phyloP scores from a whole-genome alignment of 352 stramenopile species.

The Pythium utonaiense region DNA sequence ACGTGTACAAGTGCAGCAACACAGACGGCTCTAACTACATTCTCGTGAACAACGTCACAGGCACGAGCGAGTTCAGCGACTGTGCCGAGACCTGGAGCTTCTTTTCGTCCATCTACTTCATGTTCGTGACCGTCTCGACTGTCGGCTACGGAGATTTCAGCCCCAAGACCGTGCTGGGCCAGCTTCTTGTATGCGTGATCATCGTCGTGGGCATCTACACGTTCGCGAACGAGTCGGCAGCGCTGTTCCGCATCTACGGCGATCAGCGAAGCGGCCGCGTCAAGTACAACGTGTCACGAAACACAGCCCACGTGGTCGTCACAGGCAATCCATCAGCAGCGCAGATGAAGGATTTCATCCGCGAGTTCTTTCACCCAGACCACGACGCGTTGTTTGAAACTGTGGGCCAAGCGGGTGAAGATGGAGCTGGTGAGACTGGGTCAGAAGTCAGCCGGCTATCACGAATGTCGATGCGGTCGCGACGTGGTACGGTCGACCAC shows the following conservation, averaged over 20 bases:
- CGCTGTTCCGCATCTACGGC: slow-evolving; percentile 72
- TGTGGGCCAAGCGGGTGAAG: neutral
- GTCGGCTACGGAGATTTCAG: slow-evolving; percentile 86
- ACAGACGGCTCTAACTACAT: slow-evolving; percentile 40
- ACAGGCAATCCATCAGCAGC: slow-evolving; percentile 75
- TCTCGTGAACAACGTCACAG: slow-evolving; percentile 46
- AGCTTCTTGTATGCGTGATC: slow-evolving; percentile 74
- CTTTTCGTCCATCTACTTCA: slow-evolving; percentile 88
- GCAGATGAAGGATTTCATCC: slow-evolving; percentile 85
- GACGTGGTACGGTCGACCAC: neutral
- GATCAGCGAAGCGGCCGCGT: slow-evolving; percentile 53
- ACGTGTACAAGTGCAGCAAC: slow-evolving; percentile 83
- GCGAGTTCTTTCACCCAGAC: slow-evolving; percentile 87
- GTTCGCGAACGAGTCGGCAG: slow-evolving; percentile 80
- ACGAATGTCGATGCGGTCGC: neutral
- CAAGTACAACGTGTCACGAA: slow-evolving; percentile 61
- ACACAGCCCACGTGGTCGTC: slow-evolving; percentile 81
- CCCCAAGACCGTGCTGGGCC: slow-evolving; percentile 77
- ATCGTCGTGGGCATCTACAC: slow-evolving; percentile 88
- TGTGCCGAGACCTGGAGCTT: slow-evolving; percentile 84
- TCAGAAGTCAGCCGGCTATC: neutral
- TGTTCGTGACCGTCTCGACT: slow-evolving; percentile 87
- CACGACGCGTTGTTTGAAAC: slow-evolving; percentile 44
- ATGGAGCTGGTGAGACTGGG: slow-evolving; percentile 15
- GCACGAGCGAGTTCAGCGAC: slow-evolving; percentile 42